Base-by-base conservation (phyloP, 2,329 filamentous ascomycete genomes). In the Exophiala dermatitidis region DNA sequence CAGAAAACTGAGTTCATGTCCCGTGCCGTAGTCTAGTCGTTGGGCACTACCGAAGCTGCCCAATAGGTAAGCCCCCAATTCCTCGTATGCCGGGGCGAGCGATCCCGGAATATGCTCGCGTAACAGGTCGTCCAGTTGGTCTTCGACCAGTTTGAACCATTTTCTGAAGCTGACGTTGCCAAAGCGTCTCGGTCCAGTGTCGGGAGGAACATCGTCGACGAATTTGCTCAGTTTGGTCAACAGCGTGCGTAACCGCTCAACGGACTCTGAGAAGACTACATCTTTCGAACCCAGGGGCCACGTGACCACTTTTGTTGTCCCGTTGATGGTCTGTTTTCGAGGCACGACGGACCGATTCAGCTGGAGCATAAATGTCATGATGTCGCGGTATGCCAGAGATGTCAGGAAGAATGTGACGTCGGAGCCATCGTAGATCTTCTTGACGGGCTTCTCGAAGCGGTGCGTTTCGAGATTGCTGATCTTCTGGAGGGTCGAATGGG, bases 1-100 rank as follows among this genome's bases (percentile, higher is more conserved):
- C 5, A 97, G 69, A 64, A 98, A 98, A 70, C 88, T 95, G 48
- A 98, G 74, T 67, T 98, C 93, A 68, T 98, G 93, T 0, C 93
- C 93, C 0, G 93, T 97, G 1, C 93, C 93, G 66, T 96, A 98
- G 71, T 98, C 93, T 29, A 98, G 75, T 50, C 93, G 77, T 64
- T 96, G 89, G 0, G 88, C 71, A 66, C 90, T 97, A 2, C 93
- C 93, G 70, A 95, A 96, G 3, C 81, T 81, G 9, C 90, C 90
- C 3, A 95, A 69, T 1, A 98, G 78, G 67, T 98, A 98, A 40
- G 81, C 77, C 53, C 75, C 77, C 5, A 96, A 72, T 70, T 97
- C 91, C 45, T 79, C 77, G 1, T 76, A 73, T 12, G 72, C 69
- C 2, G 68, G 69, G 10, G 67, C 65, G 1, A 82, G 69, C 4